Evolutionary conservation across 208 protist genomes (phyloP).

Genomic region (Acanthamoeba divionensis): DNA sequence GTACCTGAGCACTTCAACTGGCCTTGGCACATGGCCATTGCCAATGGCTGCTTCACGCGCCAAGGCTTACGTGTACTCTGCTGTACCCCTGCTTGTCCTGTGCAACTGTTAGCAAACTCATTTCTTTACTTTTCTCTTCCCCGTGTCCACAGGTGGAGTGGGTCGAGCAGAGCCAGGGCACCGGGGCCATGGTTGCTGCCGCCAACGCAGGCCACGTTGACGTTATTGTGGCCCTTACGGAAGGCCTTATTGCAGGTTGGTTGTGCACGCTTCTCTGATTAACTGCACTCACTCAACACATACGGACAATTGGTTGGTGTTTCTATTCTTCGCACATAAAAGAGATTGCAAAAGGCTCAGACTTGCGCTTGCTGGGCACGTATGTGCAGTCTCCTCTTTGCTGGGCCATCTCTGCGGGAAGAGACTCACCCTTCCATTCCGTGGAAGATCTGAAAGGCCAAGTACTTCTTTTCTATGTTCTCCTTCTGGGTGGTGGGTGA

Average conservation of each 20-base stretch:
- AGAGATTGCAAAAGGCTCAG: conserved; percentile 50
- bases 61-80: too few species aligned
- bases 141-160: conserved; percentile 15
- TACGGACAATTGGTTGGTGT: background rate
- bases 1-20: conserved; percentile 55
- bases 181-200: conserved; percentile 43
- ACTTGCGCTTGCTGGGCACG: conserved; percentile 53
- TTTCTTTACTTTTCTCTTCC: background rate
- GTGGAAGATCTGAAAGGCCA: conserved; percentile 58
- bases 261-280: background rate
- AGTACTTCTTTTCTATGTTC: conserved; percentile 27
- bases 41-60: background rate
- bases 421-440: background rate
- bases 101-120: too few species aligned
- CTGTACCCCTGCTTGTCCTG: too few species aligned
- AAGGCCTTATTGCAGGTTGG: conserved; percentile 49
- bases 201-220: conserved; percentile 56
- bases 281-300: too few species aligned
- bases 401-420: conserved; percentile 50
- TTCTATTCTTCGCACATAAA: background rate
- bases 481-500: background rate
- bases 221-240: conserved; percentile 56
- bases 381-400: conserved; percentile 59
- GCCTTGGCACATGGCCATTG: conserved; percentile 55
- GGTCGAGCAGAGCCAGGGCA: conserved; percentile 57